Conservation (phyloP, 495 filamentous ascomycete species). For the Aspergillus sclerotioniger region DNA sequence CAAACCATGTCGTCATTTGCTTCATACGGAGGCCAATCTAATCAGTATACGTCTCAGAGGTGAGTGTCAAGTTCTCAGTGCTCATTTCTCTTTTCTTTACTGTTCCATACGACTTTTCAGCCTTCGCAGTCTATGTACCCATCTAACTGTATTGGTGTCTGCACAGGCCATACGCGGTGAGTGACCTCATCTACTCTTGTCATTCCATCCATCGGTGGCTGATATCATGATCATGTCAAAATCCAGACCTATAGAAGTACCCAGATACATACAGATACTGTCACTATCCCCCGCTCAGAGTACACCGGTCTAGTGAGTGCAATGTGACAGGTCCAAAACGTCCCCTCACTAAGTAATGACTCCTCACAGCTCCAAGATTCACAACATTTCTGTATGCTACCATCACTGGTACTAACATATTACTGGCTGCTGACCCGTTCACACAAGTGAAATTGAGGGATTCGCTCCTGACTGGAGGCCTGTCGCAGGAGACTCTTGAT, state of each 20-base stretch:
- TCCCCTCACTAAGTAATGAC: conserved; percentile 14
- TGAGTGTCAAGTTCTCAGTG: background rate
- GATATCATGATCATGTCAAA: background rate
- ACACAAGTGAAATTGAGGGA: conserved; percentile 57
- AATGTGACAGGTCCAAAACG: background rate
- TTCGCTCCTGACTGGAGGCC: conserved; percentile 61
- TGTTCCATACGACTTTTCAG: background rate
- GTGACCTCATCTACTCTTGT: background rate
- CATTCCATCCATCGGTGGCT: background rate
- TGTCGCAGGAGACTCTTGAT: conserved; percentile 59
- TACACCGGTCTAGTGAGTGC: conserved; percentile 53
- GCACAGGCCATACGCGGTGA: conserved; percentile 13
- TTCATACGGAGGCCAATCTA: background rate
- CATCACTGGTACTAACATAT: background rate
- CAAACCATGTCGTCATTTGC: conserved; percentile 13
- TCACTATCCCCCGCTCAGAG: conserved; percentile 53
- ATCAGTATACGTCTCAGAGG: conserved; percentile 5
- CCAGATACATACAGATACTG: conserved; percentile 32
- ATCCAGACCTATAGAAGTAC: background rate
- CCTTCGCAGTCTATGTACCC: background rate
- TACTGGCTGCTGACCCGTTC: conserved; percentile 8
- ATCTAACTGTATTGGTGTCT: background rate
- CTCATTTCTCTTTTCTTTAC: background rate
- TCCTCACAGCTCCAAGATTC: conserved; percentile 43
- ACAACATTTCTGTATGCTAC: conserved; percentile 38